These are phyloP conservation scores for Phytophthora lateralis DNA, from an alignment of 352 stramenopile species.

Conservation along the genomic window DNA sequence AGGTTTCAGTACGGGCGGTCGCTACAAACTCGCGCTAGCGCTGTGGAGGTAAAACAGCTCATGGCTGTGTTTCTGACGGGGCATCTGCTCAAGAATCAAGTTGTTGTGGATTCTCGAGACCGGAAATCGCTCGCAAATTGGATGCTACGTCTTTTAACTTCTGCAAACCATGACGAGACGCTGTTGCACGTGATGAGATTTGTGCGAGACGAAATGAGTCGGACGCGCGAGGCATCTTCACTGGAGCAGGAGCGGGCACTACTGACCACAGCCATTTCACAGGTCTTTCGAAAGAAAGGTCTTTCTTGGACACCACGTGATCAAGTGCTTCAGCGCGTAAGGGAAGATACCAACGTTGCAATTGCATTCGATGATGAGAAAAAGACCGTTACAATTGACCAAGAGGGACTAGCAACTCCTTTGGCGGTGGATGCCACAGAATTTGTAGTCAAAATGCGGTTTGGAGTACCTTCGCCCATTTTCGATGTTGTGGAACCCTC, in stretches of 20 bases:
- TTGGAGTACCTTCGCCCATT: constrained; percentile 23
- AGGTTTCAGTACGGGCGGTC: constrained; percentile 18
- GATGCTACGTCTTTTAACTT: constrained; percentile 73
- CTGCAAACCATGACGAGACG: constrained; percentile 61
- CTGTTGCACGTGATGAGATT: constrained; percentile 69
- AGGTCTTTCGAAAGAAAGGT: constrained; percentile 57
- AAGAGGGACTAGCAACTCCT: constrained; percentile 10
- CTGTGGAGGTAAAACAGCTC: constrained; percentile 70
- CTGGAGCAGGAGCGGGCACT: constrained; percentile 35
- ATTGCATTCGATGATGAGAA: constrained; percentile 31
- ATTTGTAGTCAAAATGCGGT: constrained; percentile 51
- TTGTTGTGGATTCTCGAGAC: constrained; percentile 58
- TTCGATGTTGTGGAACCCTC: constrained; percentile 14
- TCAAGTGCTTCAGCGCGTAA: constrained; percentile 17
- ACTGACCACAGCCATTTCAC: constrained; percentile 40
- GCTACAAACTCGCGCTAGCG: constrained; percentile 27
- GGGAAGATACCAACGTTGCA: constrained; percentile 20
- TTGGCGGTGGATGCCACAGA: constrained; percentile 45
- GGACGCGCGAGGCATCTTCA: constrained; percentile 21
- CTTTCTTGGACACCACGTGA: constrained; percentile 32
- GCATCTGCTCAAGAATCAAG: constrained; percentile 61
- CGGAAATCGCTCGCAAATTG: constrained; percentile 67
- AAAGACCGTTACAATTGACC: neutral
- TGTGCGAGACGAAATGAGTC: constrained; percentile 52
- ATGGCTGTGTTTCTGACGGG: constrained; percentile 81